Evolutionary conservation across 495 filamentous ascomycete genomes (phyloP), one percentile per base, ranked within the genome.

Genomic region (Bacidia gigantensis): DNA sequence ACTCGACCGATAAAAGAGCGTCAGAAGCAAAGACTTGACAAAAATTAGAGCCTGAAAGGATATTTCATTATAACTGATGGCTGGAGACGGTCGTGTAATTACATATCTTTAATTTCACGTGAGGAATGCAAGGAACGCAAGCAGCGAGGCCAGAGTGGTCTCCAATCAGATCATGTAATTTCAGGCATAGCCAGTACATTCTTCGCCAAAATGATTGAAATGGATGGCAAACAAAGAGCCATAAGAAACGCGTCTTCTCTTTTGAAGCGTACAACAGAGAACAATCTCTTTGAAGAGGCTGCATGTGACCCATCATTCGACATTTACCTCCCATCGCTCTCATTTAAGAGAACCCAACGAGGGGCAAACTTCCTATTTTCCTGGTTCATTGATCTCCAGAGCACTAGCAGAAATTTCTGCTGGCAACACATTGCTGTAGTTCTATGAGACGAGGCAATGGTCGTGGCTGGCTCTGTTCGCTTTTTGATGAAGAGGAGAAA

Each of bases 261-360:
- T 32, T 44, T 40, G 26, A 2, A 29, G 20, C 17, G 12, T 22
- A 11, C 7, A 12, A 48, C 12, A 29, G 11, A 18, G 46, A 46
- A 38, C 46, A 26, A 24, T 7, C 1, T 7, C 11, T 3, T 14
- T n/a, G 41, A 2, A 43, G 42, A 57, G 56, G 47, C 52, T 46
- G 35, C 54, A 72, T 80, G 77, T 80, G 59, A 76, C 77, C 77
- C 74, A 72, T 80, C 76, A 63, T 77, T 79, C 76, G 75, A 78
- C 77, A 81, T 80, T 73, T 73, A 63, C 67, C 65, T 62, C 72
- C 71, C 77, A 79, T 78, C 76, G 77, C 74, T 74, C 75, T 76
- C 77, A 80, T 59, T 69, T 49, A 80, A 80, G 76, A 77, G 65
- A 74, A 79, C 73, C 60, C 74, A 77, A 73, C 73, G 74, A 68